Conservation (phyloP, 306 rosid genomes). For the Lathyrus tuberosus region DNA sequence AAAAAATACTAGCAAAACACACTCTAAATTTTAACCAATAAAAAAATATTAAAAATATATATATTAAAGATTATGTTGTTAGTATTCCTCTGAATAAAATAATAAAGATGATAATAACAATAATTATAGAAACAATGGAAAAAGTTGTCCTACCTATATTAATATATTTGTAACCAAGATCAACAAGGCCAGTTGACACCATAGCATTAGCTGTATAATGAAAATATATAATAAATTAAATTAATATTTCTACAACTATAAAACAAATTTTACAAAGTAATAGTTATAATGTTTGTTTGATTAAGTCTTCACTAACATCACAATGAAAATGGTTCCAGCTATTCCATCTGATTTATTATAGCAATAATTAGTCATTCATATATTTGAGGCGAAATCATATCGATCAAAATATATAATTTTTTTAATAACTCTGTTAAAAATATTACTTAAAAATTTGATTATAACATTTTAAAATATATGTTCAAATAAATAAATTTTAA, state of each 20-base stretch:
- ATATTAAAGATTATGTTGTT: too few relatives aligned
- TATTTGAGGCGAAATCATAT: too few relatives aligned
- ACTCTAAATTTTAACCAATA: too few relatives aligned
- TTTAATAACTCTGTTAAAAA: too few relatives aligned
- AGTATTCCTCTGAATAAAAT: not conserved
- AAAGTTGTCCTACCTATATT: conserved; percentile 56
- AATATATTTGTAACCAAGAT: conserved; percentile 63
- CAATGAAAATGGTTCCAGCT: conserved; percentile 85
- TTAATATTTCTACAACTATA: not conserved
- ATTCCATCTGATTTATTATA: conserved; percentile 51
- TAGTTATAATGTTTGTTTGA: conserved; percentile 51
- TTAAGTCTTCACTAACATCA: conserved; percentile 53
- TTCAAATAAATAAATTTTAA: too few relatives aligned
- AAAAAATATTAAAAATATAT: too few relatives aligned
- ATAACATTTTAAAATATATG: too few relatives aligned
- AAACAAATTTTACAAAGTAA: not conserved
- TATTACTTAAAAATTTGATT: too few relatives aligned
- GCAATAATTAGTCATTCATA: not conserved
- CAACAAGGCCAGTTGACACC: conserved; percentile 75
- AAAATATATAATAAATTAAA: not conserved
- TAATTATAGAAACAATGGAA: not conserved
- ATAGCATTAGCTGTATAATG: conserved; percentile 66
- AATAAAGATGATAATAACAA: not conserved
- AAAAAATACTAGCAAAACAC: not conserved
- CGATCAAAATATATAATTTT: too few relatives aligned